Percentiles rank a stretch among this genome's conserved stretches.
Conservation (phyloP, 176 grass and related monocot species). For the Areca catechu region DNA sequence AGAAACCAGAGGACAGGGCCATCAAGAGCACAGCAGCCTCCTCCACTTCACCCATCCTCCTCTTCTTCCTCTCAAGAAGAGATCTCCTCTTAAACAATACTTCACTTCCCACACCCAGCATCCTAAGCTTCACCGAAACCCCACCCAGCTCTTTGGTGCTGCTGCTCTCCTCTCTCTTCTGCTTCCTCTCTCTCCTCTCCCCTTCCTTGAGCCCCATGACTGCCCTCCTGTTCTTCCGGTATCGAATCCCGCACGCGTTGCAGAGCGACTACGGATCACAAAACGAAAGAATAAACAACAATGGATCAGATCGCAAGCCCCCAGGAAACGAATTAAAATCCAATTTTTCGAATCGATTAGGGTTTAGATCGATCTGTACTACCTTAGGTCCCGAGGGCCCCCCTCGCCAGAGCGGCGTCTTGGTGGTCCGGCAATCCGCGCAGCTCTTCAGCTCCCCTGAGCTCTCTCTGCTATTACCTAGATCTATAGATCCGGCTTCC, state of each 20-base stretch:
- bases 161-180: neutral
- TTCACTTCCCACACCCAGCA: conserved; percentile 18
- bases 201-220: conserved; percentile 34
- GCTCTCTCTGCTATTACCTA: neutral
- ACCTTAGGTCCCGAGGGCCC: conserved; percentile 75
- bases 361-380: neutral
- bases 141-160: neutral
- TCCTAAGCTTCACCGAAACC: conserved; percentile 18
- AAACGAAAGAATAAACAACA: neutral
- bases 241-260: conserved; percentile 92
- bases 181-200: conserved; percentile 17
- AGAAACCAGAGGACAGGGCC: conserved; percentile 66
- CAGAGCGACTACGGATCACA: conserved; percentile 46
- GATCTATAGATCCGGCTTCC: conserved; percentile 15
- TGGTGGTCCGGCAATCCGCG: conserved; percentile 69
- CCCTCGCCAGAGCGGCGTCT: conserved; percentile 75
- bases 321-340: neutral
- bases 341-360: neutral
- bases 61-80: conserved; percentile 26
- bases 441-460: conserved; percentile 37
- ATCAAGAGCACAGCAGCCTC: conserved; percentile 72
- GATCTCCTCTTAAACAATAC: conserved; percentile 13
- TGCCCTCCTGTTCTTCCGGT: conserved; percentile 80
- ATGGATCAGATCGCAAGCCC: neutral
- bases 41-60: conserved; percentile 65